phyloP scores from a whole-genome alignment of 495 filamentous ascomycete genomes.

The Penicillium angulare region DNA sequence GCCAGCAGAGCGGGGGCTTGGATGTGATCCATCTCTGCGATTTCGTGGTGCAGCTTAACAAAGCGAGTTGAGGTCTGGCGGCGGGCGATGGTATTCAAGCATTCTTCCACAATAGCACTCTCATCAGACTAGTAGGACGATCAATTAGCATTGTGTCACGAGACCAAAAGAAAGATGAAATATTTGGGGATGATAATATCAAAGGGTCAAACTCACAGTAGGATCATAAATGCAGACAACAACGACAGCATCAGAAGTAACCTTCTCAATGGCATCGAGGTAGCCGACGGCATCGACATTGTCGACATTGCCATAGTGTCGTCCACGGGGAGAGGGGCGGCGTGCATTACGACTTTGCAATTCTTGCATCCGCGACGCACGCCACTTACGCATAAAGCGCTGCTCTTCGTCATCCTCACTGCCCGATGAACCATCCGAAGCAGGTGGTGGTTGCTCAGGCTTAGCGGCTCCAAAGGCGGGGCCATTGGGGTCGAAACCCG shows the following conservation, averaged over 20 bases:
- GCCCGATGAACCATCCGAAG: slow-evolving; percentile 28
- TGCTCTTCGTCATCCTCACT: slow-evolving; percentile 73
- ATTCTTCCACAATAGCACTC: slow-evolving; percentile 73
- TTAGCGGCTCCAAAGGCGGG: slow-evolving; percentile 18
- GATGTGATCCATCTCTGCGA: slow-evolving; percentile 92
- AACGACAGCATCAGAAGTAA: slow-evolving; percentile 76
- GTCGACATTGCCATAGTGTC: slow-evolving; percentile 74
- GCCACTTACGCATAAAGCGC: slow-evolving; percentile 79
- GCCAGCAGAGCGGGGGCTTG: slow-evolving; percentile 85
- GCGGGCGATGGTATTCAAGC: slow-evolving; percentile 67
- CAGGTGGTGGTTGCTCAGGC: slow-evolving; percentile 22
- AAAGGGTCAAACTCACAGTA: slow-evolving; percentile 74
- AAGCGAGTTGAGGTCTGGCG: slow-evolving; percentile 73
- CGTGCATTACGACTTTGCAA: slow-evolving; percentile 58
- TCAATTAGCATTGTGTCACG: slow-evolving; percentile 16
- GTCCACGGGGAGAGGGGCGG: slow-evolving; percentile 64
- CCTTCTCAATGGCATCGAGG: slow-evolving; percentile 91
- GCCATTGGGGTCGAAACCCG: slow-evolving; percentile 27
- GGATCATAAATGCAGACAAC: slow-evolving; percentile 94
- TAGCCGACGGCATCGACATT: slow-evolving; percentile 88
- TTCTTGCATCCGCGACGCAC: slow-evolving; percentile 73
- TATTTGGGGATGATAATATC: too few species aligned
- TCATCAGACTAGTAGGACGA: slow-evolving; percentile 65
- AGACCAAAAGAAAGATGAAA: slow-evolving; percentile 20
- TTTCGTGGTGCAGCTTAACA: slow-evolving; percentile 85